Evolutionary conservation across 2,329 filamentous ascomycete species (phyloP), one percentile per base, ranked within the genome.

Genomic region (Bipolaris sorokiniana): DNA sequence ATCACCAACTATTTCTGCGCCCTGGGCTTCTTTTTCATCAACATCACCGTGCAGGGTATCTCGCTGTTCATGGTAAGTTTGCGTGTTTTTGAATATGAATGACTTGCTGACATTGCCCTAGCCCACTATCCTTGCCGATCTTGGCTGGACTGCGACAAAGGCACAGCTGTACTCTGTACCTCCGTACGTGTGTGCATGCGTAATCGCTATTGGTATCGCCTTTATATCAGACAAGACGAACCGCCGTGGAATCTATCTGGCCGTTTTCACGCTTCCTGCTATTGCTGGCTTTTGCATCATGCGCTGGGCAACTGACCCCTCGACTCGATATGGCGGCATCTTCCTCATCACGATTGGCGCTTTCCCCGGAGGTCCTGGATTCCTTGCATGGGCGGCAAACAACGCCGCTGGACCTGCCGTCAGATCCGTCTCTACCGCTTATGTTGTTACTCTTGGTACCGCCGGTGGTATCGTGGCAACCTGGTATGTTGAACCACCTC

Each of bases 371-470:
- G 84, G 84, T 0, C 84, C 84, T 0, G 83, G 82, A 0, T 86
- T 86, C 73, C 67, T 87, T 41, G 80, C 80, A 5, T 87, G 84
- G 85, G 83, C 80, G 0, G 77, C 86, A 54, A 87, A 87, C 68
- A 87, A 87, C 61, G 79, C 84, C 0, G 80, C 81, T 0, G 84
- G 84, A 0, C 84, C 84, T 0, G 80, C 83, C 9, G 77, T 86
- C 1, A 80, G 84, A 22, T 84, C 85, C 4, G 82, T 87, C 0
- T 80, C 83, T 0, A 79, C 82, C 20, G 84, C 78, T 3, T 87
- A 83, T 59, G 81, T 87, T 59, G 85, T 88, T 34, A 93, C 97
- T 74, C 89, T 87, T 2, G 84, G 84, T 10, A 86, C 83, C 0
- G 76, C 83, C 10, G 85, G 84, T 37, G 84, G 84, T 23, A 83